These are phyloP conservation scores for Podaxis mareebaensis DNA, from an alignment of 768 basidiomycete species.

Conservation along the genomic window DNA sequence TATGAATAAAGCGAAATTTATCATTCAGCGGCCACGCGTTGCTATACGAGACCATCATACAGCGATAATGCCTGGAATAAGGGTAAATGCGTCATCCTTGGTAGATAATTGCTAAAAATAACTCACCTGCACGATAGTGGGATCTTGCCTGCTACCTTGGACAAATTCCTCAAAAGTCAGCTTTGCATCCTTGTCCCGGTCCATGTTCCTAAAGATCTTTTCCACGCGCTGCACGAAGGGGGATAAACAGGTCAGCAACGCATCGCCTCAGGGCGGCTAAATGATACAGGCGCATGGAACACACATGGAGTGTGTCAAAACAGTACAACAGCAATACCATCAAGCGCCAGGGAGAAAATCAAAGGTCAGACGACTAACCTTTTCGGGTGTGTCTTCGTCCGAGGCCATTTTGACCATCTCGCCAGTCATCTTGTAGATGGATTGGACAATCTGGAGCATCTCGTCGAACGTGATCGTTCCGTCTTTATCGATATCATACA, in stretches of 20 bases:
- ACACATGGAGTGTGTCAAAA: constrained; percentile 1
- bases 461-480: constrained; percentile 98
- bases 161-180: constrained; percentile 97
- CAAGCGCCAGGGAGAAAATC: background rate
- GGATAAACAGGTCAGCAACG: constrained; percentile 18
- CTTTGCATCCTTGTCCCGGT: constrained; percentile 89
- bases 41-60: constrained; percentile 90
- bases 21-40: background rate
- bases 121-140: constrained; percentile 93
- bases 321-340: background rate
- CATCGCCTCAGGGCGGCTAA: constrained; percentile 9
- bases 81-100: constrained; percentile 16
- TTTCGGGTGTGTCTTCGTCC: constrained; percentile 99
- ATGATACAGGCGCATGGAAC: background rate
- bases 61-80: constrained; percentile 79
- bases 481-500: constrained; percentile 99
- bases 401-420: constrained; percentile 98
- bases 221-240: constrained; percentile 76
- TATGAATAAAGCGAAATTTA: background rate
- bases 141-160: constrained; percentile 98
- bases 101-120: constrained; percentile 14
- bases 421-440: constrained; percentile 99
- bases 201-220: constrained; percentile 99
- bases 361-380: constrained; percentile 50
- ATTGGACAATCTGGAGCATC: constrained; percentile 97